phyloP scores from a whole-genome alignment of 1,284 basidiomycete genomes.

The Volvariella surrecta region DNA sequence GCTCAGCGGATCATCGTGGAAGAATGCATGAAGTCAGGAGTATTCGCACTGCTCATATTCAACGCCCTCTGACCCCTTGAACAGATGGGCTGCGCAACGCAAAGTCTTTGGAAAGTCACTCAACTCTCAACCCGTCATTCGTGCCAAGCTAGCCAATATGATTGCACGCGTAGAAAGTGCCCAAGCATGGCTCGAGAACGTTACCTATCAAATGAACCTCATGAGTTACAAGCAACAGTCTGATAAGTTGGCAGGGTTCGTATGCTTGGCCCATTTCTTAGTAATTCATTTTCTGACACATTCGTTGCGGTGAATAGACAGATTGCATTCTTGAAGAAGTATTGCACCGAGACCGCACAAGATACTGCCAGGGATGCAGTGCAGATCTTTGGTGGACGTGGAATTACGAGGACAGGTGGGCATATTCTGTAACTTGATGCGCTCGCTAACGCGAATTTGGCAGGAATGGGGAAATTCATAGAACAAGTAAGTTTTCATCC shows the following conservation, averaged over 20 bases:
- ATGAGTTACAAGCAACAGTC: conserved; percentile 62
- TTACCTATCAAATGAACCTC: conserved; percentile 89
- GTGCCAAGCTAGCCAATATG: conserved; percentile 80
- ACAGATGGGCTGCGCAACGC: conserved; percentile 67
- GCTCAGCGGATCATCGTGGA: conserved; percentile 40
- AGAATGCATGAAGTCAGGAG: conserved; percentile 56
- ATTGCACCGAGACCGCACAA: conserved; percentile 57
- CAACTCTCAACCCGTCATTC: conserved; percentile 76
- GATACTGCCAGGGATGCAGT: conserved; percentile 75
- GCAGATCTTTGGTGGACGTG: conserved; percentile 75
- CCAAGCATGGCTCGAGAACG: conserved; percentile 85
- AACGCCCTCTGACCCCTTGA: conserved; percentile 3
- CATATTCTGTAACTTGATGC: conserved; percentile 32
- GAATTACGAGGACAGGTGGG: conserved; percentile 66
- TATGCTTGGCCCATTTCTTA: neutral
- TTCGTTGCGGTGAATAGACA: conserved; percentile 47
- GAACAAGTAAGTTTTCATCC: conserved; percentile 49
- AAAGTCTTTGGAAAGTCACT: conserved; percentile 85
- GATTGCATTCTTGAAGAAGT: conserved; percentile 75
- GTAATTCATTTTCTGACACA: too few species aligned
- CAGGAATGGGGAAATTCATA: conserved; percentile 59
- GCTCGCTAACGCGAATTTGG: too few species aligned
- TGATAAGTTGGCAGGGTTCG: conserved; percentile 52
- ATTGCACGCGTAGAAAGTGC: conserved; percentile 69
- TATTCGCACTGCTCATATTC: neutral